Evolutionary conservation across 352 stramenopile genomes (phyloP), one percentile per base, ranked within the genome.

Genomic region (Phytophthora litchii): DNA sequence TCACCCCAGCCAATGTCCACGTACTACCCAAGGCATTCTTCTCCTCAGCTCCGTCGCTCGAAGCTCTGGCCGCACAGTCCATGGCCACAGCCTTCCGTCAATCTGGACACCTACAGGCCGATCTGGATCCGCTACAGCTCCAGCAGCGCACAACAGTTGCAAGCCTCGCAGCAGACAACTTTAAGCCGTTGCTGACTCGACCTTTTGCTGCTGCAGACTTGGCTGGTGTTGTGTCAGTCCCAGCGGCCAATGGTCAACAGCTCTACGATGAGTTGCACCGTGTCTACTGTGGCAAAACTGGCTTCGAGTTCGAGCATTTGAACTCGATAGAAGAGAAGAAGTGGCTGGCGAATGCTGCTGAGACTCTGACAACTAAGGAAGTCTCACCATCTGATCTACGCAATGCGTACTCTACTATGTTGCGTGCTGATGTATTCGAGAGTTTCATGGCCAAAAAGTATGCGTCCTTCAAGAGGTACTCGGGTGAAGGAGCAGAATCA

Each of bases 371-470:
- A 35, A 17, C 46, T 4, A 52, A 27, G 1, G 71, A 82, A 0
- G 81, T 93, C 23, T 64, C 72, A n/a, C 80, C 85, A 4, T 82
- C 81, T 0, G 83, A 91, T 21, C 34, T 92, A 46, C 81, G 82
- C 63, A 92, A 92, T 55, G 79, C 84, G 17, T 91, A 89, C 72
- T 86, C 76, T 29, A 82, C 51, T 56, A 92, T 95, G 85, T 47
- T 91, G 35, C 83, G 80, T 52, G 86, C 85, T 3, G 81, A 95
- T 27, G 75, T 84, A 45, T 96, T 95, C 48, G 88, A 96, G 57
- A 83, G 43, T 20, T 96, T 96, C 57, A 87, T 94, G 74, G 83
- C 70, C 19, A 92, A 88, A 55, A 94, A 94, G 54, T 94, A 93
- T 52, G 72, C 82, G 43, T 89, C 77, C 6, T 94, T 93, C 68